Conservation (phyloP, 2,329 filamentous ascomycete genomes). For the Thermothelomyces thermophilus region DNA sequence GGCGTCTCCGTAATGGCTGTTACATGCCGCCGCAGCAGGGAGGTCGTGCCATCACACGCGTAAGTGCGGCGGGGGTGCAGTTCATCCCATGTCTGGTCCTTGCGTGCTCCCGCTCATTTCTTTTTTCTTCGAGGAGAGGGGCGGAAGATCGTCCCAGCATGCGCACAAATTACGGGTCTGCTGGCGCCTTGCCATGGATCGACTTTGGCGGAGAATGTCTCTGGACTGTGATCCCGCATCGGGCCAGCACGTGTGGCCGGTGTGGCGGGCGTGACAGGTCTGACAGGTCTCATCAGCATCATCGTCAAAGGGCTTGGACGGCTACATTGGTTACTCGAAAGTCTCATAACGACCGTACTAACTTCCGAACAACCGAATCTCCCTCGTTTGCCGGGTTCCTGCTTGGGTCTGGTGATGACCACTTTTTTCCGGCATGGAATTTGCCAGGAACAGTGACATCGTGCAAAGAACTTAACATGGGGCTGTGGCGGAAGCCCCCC, state of each 20-base stretch:
- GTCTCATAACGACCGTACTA: too few relatives aligned
- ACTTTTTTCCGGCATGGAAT: conserved; percentile 1
- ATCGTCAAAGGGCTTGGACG: not conserved
- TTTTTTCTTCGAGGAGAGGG: too few relatives aligned
- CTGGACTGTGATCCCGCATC: not conserved
- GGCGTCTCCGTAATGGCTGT: not conserved
- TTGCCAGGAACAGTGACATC: conserved; percentile 20
- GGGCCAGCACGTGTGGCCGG: not conserved
- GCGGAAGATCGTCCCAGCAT: conserved; percentile 14
- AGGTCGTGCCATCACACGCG: conserved; percentile 17
- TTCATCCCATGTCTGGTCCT: conserved; percentile 3
- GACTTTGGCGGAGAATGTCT: conserved; percentile 2
- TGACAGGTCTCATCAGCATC: too few relatives aligned
- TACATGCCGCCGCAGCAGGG: not conserved
- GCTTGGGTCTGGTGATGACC: conserved; percentile 21
- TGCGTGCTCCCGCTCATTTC: conserved; percentile 3
- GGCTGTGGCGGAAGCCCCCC: too few relatives aligned
- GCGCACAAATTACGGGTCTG: conserved; percentile 14
- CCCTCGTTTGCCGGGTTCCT: conserved; percentile 5
- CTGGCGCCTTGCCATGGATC: conserved; percentile 1
- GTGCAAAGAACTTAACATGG: conserved; percentile 13
- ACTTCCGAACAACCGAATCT: not conserved
- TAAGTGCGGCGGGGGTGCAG: conserved; percentile 10
- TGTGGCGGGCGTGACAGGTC: not conserved
- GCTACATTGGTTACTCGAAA: not conserved